A percentile compares a stretch with the other conserved stretches of the same genome.
Conservation (phyloP, 2,329 filamentous ascomycete genomes). For the Knufia petricola region DNA sequence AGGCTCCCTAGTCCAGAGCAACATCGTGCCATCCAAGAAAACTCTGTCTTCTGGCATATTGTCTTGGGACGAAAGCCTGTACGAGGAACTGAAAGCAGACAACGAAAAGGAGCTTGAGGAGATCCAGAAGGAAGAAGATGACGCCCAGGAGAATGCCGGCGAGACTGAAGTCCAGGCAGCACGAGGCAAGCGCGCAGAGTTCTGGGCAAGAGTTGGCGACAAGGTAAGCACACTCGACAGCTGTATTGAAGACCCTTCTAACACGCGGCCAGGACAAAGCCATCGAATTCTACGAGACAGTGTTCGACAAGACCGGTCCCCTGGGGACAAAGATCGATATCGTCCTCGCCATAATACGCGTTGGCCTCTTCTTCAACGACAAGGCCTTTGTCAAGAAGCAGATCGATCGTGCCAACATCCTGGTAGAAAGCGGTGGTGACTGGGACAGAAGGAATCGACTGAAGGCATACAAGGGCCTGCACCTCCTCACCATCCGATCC, state of each 20-base stretch:
- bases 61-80: slow-evolving; percentile 84
- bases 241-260: not conserved
- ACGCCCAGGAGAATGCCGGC: slow-evolving; percentile 89
- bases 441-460: slow-evolving; percentile 97
- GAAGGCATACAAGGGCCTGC: slow-evolving; percentile 95
- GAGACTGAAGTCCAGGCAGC: slow-evolving; percentile 92
- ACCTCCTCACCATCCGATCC: slow-evolving; percentile 83
- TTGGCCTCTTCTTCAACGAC: slow-evolving; percentile 93
- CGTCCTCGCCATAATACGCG: slow-evolving; percentile 88
- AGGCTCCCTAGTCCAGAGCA: slow-evolving; percentile 57
- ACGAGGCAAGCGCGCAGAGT: slow-evolving; percentile 88
- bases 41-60: slow-evolving; percentile 57
- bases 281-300: slow-evolving; percentile 79
- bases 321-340: slow-evolving; percentile 96
- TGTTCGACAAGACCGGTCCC: slow-evolving; percentile 95
- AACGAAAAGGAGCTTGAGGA: slow-evolving; percentile 69
- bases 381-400: slow-evolving; percentile 87
- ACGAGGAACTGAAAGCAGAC: slow-evolving; percentile 64
- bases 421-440: slow-evolving; percentile 92
- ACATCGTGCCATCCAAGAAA: slow-evolving; percentile 61
- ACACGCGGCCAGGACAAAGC: slow-evolving; percentile 65
- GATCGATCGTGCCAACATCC: slow-evolving; percentile 74
- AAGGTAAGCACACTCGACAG: slow-evolving; percentile 52
- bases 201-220: slow-evolving; percentile 90
- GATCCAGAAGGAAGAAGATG: slow-evolving; percentile 79